Conservation (phyloP, 768 basidiomycete species). For the Leccinum pellstonianum region DNA sequence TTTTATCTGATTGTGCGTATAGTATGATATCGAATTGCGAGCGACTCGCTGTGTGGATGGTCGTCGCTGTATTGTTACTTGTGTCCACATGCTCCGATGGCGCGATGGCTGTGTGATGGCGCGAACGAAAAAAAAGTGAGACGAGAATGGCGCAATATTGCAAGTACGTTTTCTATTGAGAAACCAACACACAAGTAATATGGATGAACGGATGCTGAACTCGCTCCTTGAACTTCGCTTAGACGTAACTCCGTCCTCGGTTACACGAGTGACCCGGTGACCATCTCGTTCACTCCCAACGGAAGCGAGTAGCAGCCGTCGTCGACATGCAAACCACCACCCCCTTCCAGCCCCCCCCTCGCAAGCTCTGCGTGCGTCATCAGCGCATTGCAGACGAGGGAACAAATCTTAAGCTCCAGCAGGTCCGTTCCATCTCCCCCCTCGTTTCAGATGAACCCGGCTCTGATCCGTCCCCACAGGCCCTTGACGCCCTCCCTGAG, state of each 20-base stretch:
- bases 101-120: conserved; percentile 24
- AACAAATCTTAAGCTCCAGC: too few relatives aligned
- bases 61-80: conserved; percentile 32
- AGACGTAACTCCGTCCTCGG: too few relatives aligned
- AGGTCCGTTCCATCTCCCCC: too few relatives aligned
- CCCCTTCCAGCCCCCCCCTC: too few relatives aligned
- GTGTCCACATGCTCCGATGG: conserved; percentile 11
- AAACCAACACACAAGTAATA: too few relatives aligned
- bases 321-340: background rate
- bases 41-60: conserved; percentile 23
- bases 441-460: background rate
- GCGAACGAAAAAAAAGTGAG: conserved; percentile 7
- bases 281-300: conserved; percentile 15
- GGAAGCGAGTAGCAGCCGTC: too few relatives aligned
- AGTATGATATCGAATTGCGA: conserved; percentile 36
- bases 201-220: background rate
- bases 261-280: conserved; percentile 27
- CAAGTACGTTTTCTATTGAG: conserved; percentile 11
- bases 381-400: too few relatives aligned
- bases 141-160: conserved; percentile 33
- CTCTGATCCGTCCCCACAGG: conserved; percentile 45
- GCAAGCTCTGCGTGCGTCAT: too few relatives aligned
- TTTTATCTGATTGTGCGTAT: conserved; percentile 36
- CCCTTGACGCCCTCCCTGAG: conserved; percentile 83
- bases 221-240: background rate